A percentile compares a stretch with the other conserved stretches of the same genome.
Conservation (phyloP, 2,329 filamentous ascomycete species). For the Didymosphaeria variabile region DNA sequence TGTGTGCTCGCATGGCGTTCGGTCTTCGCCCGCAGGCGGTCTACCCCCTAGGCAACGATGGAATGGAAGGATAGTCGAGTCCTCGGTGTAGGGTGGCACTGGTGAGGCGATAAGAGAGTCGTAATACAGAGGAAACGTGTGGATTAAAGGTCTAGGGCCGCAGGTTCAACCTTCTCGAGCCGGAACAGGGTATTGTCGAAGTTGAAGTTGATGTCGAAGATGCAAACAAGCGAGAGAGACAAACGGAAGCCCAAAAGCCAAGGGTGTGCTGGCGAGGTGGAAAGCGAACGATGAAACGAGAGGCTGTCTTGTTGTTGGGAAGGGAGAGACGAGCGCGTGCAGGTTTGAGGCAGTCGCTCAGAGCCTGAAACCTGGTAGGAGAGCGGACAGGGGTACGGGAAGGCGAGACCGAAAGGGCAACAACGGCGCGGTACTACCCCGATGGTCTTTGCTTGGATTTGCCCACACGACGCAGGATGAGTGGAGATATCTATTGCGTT, state of each 20-base stretch:
- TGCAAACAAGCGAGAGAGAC: conserved; percentile 23
- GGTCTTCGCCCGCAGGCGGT: conserved; percentile 43
- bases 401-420: conserved; percentile 37
- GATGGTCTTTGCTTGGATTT: conserved; percentile 22
- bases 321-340: conserved; percentile 30
- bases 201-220: conserved; percentile 18
- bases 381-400: conserved; percentile 24
- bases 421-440: conserved; percentile 24
- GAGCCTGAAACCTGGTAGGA: conserved; percentile 39
- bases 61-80: conserved; percentile 20
- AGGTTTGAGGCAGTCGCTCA: conserved; percentile 34
- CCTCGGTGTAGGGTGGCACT: neutral
- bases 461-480: conserved; percentile 30
- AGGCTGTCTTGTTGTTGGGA: conserved; percentile 38
- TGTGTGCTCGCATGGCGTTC: conserved; percentile 44
- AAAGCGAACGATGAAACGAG: conserved; percentile 45
- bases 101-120: conserved; percentile 17
- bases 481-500: conserved; percentile 21
- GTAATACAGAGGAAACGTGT: conserved; percentile 24
- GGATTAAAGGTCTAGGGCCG: conserved; percentile 43
- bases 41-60: conserved; percentile 12
- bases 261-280: conserved; percentile 20
- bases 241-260: conserved; percentile 22
- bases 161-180: conserved; percentile 49
- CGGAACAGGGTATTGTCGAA: conserved; percentile 24